Base-by-base conservation (phyloP, 208 protist species). In the Balamuthia mandrillaris region DNA sequence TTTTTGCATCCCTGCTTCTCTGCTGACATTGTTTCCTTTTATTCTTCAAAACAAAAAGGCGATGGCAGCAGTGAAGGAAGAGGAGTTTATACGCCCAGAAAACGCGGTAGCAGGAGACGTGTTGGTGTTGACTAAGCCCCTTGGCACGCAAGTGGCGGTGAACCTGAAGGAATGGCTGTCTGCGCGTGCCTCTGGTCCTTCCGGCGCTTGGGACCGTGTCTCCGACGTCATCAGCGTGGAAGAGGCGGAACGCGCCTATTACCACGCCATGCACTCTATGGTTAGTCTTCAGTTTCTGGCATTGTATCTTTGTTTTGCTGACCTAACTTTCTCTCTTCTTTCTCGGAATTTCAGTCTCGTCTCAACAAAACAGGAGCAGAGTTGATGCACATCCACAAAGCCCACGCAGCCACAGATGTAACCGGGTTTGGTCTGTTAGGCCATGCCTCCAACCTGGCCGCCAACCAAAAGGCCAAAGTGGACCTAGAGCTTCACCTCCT, bases 61-160 rank as follows among this genome's bases (percentile, higher is more conserved):
- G n/a, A n/a, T n/a, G n/a, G n/a, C n/a, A n/a, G n/a, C n/a, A n/a
- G n/a, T n/a, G n/a, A n/a, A n/a, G n/a, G n/a, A n/a, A n/a, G n/a
- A n/a, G n/a, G n/a, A 56, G 18, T 56, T n/a, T 27, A 56, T 56
- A 18, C 18, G 49, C 18, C 96, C 96, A 1, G 92, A 94, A 4
- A 92, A 92, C 18, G 88, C 94, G 9, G 77, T 83, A 3, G 47
- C 83, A 0, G 96, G 96, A 18, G 95, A 98, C 79, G 91, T 98
- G n/a, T 79, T 98, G 0, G 94, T 98, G 31, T 86, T 98, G 47
- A 98, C 97, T 14, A 98, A 98, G 84, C 97, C 97, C 47, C 86
- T 98, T 0, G 97, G 97, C 9, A 94, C 82, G 27, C 96, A 98
- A 79, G 72, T 97, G 10, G 96, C 95, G 1, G 95, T 97, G 42